Evolutionary conservation across 768 basidiomycete genomes (phyloP).

Genomic region (Lactarius indigo): DNA sequence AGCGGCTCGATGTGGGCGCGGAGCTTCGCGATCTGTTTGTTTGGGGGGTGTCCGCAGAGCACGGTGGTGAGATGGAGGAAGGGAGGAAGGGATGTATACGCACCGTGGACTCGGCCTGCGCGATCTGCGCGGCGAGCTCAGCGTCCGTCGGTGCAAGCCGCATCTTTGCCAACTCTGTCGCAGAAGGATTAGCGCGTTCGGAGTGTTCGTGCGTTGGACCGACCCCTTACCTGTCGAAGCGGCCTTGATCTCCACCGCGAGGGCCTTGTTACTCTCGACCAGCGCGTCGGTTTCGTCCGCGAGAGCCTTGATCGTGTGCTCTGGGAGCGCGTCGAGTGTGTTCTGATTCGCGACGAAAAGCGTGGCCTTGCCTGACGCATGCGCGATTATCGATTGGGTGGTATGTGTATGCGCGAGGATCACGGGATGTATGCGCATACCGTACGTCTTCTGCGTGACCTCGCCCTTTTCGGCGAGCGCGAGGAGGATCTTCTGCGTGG

Average conservation of each 20-base stretch:
- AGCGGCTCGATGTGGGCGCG: constrained; percentile 56
- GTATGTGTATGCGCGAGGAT: constrained; percentile 3
- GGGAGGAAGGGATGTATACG: constrained; percentile 27
- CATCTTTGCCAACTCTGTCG: constrained; percentile 59
- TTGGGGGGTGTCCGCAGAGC: not conserved
- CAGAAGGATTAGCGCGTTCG: constrained; percentile 16
- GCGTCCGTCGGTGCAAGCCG: constrained; percentile 65
- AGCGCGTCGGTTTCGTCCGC: constrained; percentile 54
- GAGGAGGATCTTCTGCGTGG: constrained; percentile 79
- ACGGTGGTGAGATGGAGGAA: constrained; percentile 1
- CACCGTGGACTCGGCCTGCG: constrained; percentile 52
- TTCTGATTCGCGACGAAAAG: constrained; percentile 87
- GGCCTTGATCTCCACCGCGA: constrained; percentile 50
- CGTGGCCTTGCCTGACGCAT: constrained; percentile 65
- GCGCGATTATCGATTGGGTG: not conserved
- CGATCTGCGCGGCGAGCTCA: constrained; percentile 56
- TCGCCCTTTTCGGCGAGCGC: constrained; percentile 82
- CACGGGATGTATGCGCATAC: constrained; percentile 36
- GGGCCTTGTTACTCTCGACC: constrained; percentile 56
- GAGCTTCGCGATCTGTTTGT: constrained; percentile 46
- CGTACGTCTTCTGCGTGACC: constrained; percentile 80
- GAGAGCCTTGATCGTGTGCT: constrained; percentile 56
- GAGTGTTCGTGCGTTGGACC: constrained; percentile 20
- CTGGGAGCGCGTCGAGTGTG: constrained; percentile 60
- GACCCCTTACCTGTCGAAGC: constrained; percentile 41